phyloP scores from a whole-genome alignment of 495 filamentous ascomycete genomes.

The Bathelium albidoporum region DNA sequence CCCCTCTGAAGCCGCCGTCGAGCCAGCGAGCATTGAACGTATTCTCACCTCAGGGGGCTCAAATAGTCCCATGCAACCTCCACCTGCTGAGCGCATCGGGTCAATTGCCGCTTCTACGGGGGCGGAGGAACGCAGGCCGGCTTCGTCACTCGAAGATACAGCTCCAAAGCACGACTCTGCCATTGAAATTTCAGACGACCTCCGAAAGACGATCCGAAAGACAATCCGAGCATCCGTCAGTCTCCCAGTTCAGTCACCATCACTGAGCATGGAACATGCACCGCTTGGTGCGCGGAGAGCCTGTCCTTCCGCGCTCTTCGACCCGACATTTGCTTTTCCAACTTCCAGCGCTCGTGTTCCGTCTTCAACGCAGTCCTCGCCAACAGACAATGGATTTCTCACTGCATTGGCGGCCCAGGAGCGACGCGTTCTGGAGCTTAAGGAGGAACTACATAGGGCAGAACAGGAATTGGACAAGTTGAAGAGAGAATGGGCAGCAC shows the following conservation, averaged over 20 bases:
- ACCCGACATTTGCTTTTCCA: slow-evolving; percentile 10
- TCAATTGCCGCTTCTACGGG: slow-evolving; percentile 8
- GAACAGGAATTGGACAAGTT: slow-evolving; percentile 65
- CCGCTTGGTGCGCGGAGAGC: slow-evolving; percentile 15
- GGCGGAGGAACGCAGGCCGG: not conserved
- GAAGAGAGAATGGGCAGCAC: slow-evolving; percentile 71
- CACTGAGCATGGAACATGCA: slow-evolving; percentile 11
- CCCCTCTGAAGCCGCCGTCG: not conserved
- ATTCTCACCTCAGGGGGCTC: not conserved
- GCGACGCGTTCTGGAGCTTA: slow-evolving; percentile 80
- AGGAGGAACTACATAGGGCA: slow-evolving; percentile 73
- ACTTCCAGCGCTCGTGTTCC: slow-evolving; percentile 30
- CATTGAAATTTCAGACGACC: not conserved
- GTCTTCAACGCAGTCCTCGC: slow-evolving; percentile 41
- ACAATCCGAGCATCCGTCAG: slow-evolving; percentile 71
- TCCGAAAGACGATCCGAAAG: slow-evolving; percentile 40
- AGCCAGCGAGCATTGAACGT: not conserved
- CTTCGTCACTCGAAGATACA: not conserved
- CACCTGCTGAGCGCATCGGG: slow-evolving; percentile 12
- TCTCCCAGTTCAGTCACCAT: slow-evolving; percentile 51
- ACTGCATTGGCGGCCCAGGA: slow-evolving; percentile 87
- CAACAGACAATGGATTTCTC: slow-evolving; percentile 64
- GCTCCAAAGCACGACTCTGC: not conserved
- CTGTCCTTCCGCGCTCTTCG: slow-evolving; percentile 12
- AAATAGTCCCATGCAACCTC: slow-evolving; percentile 6